Conservation (phyloP, 1,284 basidiomycete species). For the Boletus subluridellus region DNA sequence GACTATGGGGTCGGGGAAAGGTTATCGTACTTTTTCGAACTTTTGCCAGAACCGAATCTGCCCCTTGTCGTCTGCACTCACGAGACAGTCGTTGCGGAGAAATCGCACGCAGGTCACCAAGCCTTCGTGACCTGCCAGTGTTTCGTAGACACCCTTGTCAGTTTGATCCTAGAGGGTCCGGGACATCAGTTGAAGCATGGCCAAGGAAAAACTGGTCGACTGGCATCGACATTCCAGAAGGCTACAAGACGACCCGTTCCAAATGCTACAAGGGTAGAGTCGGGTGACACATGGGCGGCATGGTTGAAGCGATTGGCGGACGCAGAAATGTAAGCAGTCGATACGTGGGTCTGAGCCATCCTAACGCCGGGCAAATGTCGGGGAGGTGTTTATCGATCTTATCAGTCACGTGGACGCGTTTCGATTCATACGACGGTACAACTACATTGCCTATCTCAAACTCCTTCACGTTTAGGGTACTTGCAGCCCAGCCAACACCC, state of each 20-base stretch:
- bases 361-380: not conserved
- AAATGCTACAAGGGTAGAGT: slow-evolving; percentile 63
- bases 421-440: not conserved
- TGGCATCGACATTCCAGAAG: slow-evolving; percentile 69
- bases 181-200: slow-evolving; percentile 4
- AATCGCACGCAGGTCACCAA: slow-evolving; percentile 77
- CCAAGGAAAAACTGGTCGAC: slow-evolving; percentile 16
- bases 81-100: slow-evolving; percentile 46
- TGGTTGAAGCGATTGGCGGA: slow-evolving; percentile 75
- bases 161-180: slow-evolving; percentile 40
- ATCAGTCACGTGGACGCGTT: slow-evolving; percentile 8
- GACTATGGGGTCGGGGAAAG: slow-evolving; percentile 13
- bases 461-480: slow-evolving; percentile 9
- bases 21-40: slow-evolving; percentile 36
- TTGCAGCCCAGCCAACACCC: slow-evolving; percentile 25
- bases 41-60: slow-evolving; percentile 53
- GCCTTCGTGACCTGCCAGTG: slow-evolving; percentile 71
- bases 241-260: slow-evolving; percentile 75
- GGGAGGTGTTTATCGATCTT: not conserved
- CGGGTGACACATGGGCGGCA: slow-evolving; percentile 54
- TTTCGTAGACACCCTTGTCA: slow-evolving; percentile 59
- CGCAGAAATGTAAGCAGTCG: slow-evolving; percentile 68
- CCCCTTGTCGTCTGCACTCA: slow-evolving; percentile 76
- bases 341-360: slow-evolving; percentile 18
- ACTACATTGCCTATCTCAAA: not conserved